Conservation (phyloP, 2,329 filamentous ascomycete species). For the Epichloe sp. region DNA sequence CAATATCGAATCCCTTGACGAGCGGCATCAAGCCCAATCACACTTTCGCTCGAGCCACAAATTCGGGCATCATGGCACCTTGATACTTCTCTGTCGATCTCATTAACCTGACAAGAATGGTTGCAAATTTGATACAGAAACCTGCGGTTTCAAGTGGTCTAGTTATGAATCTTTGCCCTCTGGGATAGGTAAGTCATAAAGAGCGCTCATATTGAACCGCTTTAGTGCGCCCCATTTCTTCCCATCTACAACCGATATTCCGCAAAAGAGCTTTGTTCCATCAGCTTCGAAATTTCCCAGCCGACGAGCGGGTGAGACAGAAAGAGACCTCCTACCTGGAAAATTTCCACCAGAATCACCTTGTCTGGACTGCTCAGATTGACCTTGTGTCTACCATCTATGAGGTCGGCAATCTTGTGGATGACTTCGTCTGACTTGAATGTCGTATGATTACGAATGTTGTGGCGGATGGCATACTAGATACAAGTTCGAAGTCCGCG, state of each 20-base stretch:
- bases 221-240: slow-evolving; percentile 60
- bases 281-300: background rate
- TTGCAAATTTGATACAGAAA: background rate
- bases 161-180: background rate
- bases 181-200: slow-evolving; percentile 34
- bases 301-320: background rate
- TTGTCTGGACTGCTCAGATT: slow-evolving; percentile 67
- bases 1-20: too few relatives aligned
- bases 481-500: background rate
- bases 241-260: slow-evolving; percentile 64
- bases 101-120: background rate
- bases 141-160: too few relatives aligned
- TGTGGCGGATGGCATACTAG: slow-evolving; percentile 76
- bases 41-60: too few relatives aligned
- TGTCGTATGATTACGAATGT: slow-evolving; percentile 57
- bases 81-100: background rate
- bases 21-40: too few relatives aligned
- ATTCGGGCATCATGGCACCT: too few relatives aligned
- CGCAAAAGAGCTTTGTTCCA: slow-evolving; percentile 49
- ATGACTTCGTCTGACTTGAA: slow-evolving; percentile 59
- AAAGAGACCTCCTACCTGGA: slow-evolving; percentile 45
- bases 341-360: slow-evolving; percentile 68
- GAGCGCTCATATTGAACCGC: slow-evolving; percentile 64
- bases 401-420: slow-evolving; percentile 51
- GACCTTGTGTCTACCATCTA: slow-evolving; percentile 59